A percentile compares a stretch with the other conserved stretches of the same genome.
Conservation (phyloP, 768 basidiomycete genomes). For the Fomitopsis serialis region DNA sequence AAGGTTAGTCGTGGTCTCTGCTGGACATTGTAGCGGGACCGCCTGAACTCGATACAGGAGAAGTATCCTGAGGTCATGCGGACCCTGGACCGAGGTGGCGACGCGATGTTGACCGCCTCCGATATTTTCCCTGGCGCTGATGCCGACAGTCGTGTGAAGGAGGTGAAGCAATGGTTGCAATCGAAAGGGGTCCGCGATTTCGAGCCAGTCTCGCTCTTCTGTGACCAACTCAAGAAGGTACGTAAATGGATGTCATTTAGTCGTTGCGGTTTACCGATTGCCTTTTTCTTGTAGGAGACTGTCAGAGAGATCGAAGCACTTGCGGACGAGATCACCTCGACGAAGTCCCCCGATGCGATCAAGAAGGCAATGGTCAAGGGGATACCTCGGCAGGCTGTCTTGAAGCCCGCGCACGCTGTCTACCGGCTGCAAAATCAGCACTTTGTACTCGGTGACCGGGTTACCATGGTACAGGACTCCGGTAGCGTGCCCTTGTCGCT, state of each 20-base stretch:
- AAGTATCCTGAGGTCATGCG: slow-evolving; percentile 83
- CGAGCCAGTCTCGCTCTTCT: slow-evolving; percentile 88
- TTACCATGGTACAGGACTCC: slow-evolving; percentile 93
- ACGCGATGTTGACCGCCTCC: slow-evolving; percentile 69
- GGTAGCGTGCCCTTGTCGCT: slow-evolving; percentile 86
- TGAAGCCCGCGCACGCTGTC: slow-evolving; percentile 87
- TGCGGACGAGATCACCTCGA: slow-evolving; percentile 61
- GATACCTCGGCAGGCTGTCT: slow-evolving; percentile 87
- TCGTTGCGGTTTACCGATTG: neutral
- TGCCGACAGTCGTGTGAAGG: slow-evolving; percentile 66
- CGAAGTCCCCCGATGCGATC: slow-evolving; percentile 56
- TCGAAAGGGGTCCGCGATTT: slow-evolving; percentile 83
- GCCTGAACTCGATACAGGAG: too few species aligned
- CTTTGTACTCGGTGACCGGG: slow-evolving; percentile 87
- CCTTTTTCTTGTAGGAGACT: slow-evolving; percentile 49
- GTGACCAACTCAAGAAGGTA: slow-evolving; percentile 89
- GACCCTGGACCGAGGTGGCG: slow-evolving; percentile 63
- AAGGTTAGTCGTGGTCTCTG: slow-evolving; percentile 45
- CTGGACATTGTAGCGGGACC: too few species aligned
- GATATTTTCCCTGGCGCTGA: slow-evolving; percentile 54
- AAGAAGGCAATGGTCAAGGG: slow-evolving; percentile 93
- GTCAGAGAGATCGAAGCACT: slow-evolving; percentile 74
- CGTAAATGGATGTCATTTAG: neutral
- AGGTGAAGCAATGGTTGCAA: slow-evolving; percentile 84
- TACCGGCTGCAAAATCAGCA: slow-evolving; percentile 87